Conservation (phyloP, 331 rosid genomes). For the Ulmus americana region DNA sequence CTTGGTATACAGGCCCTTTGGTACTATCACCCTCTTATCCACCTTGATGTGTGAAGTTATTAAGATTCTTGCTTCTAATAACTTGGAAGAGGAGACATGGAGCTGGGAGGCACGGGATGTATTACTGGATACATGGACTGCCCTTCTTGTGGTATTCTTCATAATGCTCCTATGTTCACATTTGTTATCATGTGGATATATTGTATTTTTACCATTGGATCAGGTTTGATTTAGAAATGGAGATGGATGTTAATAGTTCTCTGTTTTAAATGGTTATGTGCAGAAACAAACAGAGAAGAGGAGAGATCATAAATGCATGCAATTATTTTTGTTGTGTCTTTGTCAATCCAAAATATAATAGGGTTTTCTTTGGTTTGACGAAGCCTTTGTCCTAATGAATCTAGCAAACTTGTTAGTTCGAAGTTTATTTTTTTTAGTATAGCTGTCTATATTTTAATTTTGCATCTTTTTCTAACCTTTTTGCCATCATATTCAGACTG, state of each 20-base stretch:
- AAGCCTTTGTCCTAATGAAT: neutral
- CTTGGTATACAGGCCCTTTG: slow-evolving; percentile 59
- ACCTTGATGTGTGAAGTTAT: slow-evolving; percentile 72
- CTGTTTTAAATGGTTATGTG: neutral
- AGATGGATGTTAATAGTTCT: neutral
- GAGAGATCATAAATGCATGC: neutral
- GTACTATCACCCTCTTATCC: slow-evolving; percentile 68
- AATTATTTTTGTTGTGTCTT: neutral
- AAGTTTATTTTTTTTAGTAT: neutral
- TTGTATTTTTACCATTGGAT: neutral
- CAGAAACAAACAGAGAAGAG: neutral
- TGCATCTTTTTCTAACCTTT: slow-evolving; percentile 4
- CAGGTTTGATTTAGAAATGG: neutral
- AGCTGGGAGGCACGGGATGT: slow-evolving; percentile 94
- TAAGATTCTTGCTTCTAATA: slow-evolving; percentile 56
- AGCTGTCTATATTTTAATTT: neutral
- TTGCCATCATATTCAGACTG: slow-evolving; percentile 51
- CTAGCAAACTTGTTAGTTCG: neutral
- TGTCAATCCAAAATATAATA: neutral
- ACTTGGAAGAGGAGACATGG: slow-evolving; percentile 83
- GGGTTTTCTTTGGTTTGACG: neutral
- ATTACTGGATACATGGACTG: slow-evolving; percentile 81
- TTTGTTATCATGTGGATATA: neutral
- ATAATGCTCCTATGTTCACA: neutral
- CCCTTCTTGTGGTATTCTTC: slow-evolving; percentile 63